Conservation (phyloP, 1,139 yeast species). For the Pichia sp. region DNA sequence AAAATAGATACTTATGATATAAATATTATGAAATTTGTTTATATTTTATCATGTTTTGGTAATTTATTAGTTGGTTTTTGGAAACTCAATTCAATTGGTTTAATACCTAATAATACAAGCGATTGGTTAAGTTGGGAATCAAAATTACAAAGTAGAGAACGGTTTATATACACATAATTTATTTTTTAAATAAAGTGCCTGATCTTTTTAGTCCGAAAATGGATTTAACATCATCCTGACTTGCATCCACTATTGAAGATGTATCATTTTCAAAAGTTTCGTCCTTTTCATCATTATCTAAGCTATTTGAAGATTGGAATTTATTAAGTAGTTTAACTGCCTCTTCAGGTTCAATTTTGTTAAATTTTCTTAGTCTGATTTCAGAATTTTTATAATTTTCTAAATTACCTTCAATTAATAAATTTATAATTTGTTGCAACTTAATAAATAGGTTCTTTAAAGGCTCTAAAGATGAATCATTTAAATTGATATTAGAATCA, state of each 20-base stretch:
- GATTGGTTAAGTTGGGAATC: slow-evolving; percentile 92
- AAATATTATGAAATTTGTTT: slow-evolving; percentile 23
- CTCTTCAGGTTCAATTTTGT: slow-evolving; percentile 54
- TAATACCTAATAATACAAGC: slow-evolving; percentile 77
- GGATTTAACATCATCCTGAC: slow-evolving; percentile 20
- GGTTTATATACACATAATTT: slow-evolving; percentile 10
- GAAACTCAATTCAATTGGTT: slow-evolving; percentile 83
- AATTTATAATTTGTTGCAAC: slow-evolving; percentile 55
- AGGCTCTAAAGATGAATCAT: slow-evolving; percentile 35
- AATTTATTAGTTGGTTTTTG: slow-evolving; percentile 74
- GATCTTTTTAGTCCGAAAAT: slow-evolving; percentile 25
- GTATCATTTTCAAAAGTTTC: not conserved
- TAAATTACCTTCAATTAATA: slow-evolving; percentile 43
- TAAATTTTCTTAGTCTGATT: slow-evolving; percentile 52
- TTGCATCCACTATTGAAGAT: not conserved
- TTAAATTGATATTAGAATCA: slow-evolving; percentile 7
- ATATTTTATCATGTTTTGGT: slow-evolving; percentile 53
- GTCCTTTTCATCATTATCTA: slow-evolving; percentile 10
- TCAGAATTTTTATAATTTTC: slow-evolving; percentile 51
- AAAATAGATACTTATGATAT: slow-evolving; percentile 21
- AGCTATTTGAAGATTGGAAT: slow-evolving; percentile 21
- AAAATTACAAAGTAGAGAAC: slow-evolving; percentile 32
- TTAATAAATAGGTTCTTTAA: slow-evolving; percentile 41
- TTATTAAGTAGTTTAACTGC: slow-evolving; percentile 48
- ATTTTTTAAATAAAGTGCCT: slow-evolving; percentile 13